A percentile compares a stretch with the other conserved stretches of the same genome.
Conservation (phyloP, 148 eudicot species). For the Polygonum maritimum region DNA sequence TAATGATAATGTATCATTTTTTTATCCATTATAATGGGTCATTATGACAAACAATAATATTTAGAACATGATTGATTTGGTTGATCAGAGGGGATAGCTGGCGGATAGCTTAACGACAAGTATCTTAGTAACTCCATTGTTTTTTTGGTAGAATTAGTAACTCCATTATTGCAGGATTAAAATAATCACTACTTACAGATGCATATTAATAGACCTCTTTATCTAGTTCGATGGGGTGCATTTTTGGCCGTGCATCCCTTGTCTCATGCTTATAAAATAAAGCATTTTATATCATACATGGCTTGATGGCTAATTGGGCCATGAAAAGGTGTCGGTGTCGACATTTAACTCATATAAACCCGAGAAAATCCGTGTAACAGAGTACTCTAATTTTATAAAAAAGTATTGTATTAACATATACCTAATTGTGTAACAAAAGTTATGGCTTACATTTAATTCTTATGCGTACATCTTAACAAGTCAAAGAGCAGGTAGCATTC, state of each 20-base stretch:
- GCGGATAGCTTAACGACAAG: not conserved
- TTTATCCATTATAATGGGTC: no score
- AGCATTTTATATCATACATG: not conserved
- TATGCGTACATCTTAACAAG: not conserved
- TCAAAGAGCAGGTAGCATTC: not conserved
- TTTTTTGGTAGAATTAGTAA: not conserved
- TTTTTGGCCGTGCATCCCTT: not conserved
- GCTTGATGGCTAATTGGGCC: not conserved
- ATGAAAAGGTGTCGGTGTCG: not conserved
- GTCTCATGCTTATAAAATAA: not conserved
- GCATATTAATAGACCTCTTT: not conserved
- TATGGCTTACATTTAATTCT: no score
- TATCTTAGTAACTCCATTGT: not conserved
- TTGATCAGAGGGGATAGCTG: no score
- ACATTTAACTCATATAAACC: not conserved
- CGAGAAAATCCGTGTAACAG: not conserved
- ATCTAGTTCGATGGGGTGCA: not conserved
- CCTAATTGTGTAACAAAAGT: no score
- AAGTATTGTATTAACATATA: no score
- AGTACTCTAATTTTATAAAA: no score
- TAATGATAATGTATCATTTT: no score
- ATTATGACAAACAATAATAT: no score
- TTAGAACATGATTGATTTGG: no score
- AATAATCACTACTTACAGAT: not conserved
- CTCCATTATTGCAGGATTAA: not conserved